Conservation (phyloP, 140 eudicot genomes). For the Ambrosia hybrid region DNA sequence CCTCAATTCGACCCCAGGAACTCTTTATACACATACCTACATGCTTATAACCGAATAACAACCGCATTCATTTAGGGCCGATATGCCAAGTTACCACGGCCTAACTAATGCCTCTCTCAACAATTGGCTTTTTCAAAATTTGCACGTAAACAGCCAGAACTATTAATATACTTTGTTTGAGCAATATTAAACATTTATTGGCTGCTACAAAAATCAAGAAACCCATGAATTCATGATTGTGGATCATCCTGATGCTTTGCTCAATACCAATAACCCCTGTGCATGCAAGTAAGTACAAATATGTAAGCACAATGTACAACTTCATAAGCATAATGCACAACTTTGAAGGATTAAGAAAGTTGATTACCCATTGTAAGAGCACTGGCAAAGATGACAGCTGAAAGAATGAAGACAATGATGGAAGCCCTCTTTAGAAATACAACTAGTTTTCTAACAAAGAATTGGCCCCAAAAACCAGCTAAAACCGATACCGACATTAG, state of each 20-base stretch:
- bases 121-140: not conserved
- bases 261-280: constrained; percentile 80
- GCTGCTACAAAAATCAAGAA: constrained; percentile 71
- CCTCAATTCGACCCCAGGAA: no score
- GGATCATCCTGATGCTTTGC: constrained; percentile 70
- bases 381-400: constrained; percentile 86
- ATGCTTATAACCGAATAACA: no score
- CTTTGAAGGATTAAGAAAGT: constrained; percentile 9
- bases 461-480: constrained; percentile 94
- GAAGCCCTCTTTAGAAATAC: constrained; percentile 70
- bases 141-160: not conserved
- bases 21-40: no score
- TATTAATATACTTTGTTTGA: not conserved
- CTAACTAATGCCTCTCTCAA: no score
- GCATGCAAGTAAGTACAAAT: not conserved
- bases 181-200: constrained; percentile 30
- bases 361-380: constrained; percentile 86
- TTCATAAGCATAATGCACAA: not conserved
- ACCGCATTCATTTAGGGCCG: no score
- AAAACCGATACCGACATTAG: constrained; percentile 62
- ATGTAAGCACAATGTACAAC: not conserved
- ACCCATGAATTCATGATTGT: constrained; percentile 94
- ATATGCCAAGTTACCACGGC: no score
- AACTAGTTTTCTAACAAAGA: constrained; percentile 64
- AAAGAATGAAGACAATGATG: constrained; percentile 79